Percentiles rank a stretch among this genome's conserved stretches.
Evolutionary conservation across 345 rosid genomes (phyloP).

Genomic region (Durio zibethinus): DNA sequence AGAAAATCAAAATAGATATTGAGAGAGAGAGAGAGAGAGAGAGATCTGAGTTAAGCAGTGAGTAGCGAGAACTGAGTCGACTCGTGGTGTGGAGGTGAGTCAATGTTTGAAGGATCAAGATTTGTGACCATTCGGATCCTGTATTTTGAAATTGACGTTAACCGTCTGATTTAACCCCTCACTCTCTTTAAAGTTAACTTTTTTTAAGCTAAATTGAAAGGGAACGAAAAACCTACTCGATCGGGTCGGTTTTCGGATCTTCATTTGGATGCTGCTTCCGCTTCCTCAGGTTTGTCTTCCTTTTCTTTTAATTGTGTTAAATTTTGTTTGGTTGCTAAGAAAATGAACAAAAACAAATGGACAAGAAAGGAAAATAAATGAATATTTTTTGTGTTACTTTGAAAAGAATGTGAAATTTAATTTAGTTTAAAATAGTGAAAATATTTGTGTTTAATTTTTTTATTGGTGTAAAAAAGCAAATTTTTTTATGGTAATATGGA

Average conservation of each 20-base stretch:
- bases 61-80: slow-evolving; percentile 21
- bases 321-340: slow-evolving; percentile 23
- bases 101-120: slow-evolving; percentile 28
- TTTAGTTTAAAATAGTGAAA: slow-evolving; percentile 1
- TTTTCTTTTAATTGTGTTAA: neutral
- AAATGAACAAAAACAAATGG: neutral
- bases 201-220: neutral
- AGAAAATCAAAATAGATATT: neutral
- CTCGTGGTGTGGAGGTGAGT: slow-evolving; percentile 19
- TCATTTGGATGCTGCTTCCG: neutral
- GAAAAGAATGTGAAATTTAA: neutral
- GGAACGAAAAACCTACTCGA: slow-evolving; percentile 7
- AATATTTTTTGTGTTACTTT: neutral
- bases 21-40: slow-evolving; percentile 1
- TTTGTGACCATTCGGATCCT: slow-evolving; percentile 27
- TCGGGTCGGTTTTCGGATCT: slow-evolving; percentile 16
- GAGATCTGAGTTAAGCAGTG: slow-evolving; percentile 38
- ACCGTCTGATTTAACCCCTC: slow-evolving; percentile 26
- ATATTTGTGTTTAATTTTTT: neutral
- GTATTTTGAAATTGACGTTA: slow-evolving; percentile 1
- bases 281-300: slow-evolving; percentile 17
- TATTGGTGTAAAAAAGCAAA: neutral
- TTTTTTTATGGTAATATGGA: neutral
- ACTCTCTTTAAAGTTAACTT: neutral
- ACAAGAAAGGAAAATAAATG: neutral